Evolutionary conservation across 177 flowering plant species (phyloP), one percentile per base, ranked within the genome.

Genomic region (Vitis hybrid): DNA sequence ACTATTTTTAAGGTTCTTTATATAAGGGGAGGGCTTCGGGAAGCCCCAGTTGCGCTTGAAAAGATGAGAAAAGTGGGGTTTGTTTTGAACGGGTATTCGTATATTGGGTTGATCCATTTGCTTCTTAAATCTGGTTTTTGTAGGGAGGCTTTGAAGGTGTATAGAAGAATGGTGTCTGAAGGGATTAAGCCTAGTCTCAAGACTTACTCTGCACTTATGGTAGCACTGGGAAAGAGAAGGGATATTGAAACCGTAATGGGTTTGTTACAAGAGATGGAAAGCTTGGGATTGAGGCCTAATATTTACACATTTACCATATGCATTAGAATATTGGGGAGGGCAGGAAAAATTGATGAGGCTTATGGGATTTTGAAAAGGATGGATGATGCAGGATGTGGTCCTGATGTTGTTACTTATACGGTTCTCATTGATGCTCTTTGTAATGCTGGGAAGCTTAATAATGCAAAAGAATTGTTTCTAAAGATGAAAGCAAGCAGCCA

Each of bases 181-280:
- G 88, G 86, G 52, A 71, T 87, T 61, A 91, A 82, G 74, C 97
- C 97, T 55, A 95, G 96, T 74, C 75, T 93, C 60, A 93, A 91
- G 80, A 86, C 99, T 15, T 91, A 86, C 72, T 95, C 98, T 10
- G 92, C 97, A 0, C 94, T 95, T 65, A 91, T 95, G 99, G 94
- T 89, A 51, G 96, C 97, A 34, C 71, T 62, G 34, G 98, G 98
- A 58, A 95, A 88, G 86, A 80, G 88, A 74, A 87, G 88, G 81
- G 90, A 93, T 75, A 75, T 74, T 56, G 83, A 84, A 65, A 82
- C 89, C 3, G 94, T 93, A 18, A 81, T 93, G 88, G 64, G 68
- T 30, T 84, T 93, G 72, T 66, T 95, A 49, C 70, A 78, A 70
- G 97, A 95, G 80, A 91, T 95, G 98, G 92, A 88, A 67, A 77